Conservation (phyloP, 2,329 filamentous ascomycete genomes). For the Pestalotiopsis sp. region DNA sequence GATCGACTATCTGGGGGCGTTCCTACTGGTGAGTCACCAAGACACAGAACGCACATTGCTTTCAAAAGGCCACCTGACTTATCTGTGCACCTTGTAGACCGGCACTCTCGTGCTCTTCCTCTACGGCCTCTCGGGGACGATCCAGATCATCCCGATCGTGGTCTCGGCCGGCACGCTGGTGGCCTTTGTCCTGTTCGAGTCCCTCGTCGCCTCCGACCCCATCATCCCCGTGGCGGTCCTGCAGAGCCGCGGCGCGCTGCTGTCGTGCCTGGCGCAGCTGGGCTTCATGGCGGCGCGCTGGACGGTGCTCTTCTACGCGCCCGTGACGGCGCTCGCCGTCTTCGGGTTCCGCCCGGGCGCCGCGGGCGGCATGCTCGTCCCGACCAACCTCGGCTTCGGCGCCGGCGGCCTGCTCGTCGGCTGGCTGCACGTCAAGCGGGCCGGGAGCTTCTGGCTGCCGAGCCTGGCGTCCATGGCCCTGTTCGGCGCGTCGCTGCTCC, state of each 20-base stretch:
- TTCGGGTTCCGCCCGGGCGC: slow-evolving; percentile 69
- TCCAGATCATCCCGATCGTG: slow-evolving; percentile 62
- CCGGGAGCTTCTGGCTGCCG: slow-evolving; percentile 72
- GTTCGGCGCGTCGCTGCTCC: slow-evolving; percentile 58
- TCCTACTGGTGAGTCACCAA: slow-evolving; percentile 56
- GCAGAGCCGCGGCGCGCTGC: slow-evolving; percentile 67
- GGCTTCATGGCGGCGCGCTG: slow-evolving; percentile 82
- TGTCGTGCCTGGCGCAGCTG: slow-evolving; percentile 75
- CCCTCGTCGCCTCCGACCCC: slow-evolving; percentile 65
- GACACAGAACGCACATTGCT: background rate
- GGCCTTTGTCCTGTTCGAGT: slow-evolving; percentile 65
- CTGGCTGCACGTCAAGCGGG: slow-evolving; percentile 72
- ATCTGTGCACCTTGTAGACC: slow-evolving; percentile 43
- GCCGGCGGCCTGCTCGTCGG: slow-evolving; percentile 74
- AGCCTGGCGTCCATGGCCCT: slow-evolving; percentile 61
- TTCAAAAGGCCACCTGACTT: slow-evolving; percentile 1
- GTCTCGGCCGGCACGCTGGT: slow-evolving; percentile 55
- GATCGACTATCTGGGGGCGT: slow-evolving; percentile 76
- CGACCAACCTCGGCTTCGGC: slow-evolving; percentile 81
- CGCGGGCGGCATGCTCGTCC: slow-evolving; percentile 76
- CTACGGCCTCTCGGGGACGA: slow-evolving; percentile 66
- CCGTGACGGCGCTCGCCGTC: slow-evolving; percentile 78
- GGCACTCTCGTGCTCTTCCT: slow-evolving; percentile 72
- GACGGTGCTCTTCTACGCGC: slow-evolving; percentile 79
- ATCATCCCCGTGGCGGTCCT: slow-evolving; percentile 76